A percentile compares a stretch with the other conserved stretches of the same genome.
phyloP scores from a whole-genome alignment of 1,284 basidiomycete species.

The Cutaneotrichosporon sp. region DNA sequence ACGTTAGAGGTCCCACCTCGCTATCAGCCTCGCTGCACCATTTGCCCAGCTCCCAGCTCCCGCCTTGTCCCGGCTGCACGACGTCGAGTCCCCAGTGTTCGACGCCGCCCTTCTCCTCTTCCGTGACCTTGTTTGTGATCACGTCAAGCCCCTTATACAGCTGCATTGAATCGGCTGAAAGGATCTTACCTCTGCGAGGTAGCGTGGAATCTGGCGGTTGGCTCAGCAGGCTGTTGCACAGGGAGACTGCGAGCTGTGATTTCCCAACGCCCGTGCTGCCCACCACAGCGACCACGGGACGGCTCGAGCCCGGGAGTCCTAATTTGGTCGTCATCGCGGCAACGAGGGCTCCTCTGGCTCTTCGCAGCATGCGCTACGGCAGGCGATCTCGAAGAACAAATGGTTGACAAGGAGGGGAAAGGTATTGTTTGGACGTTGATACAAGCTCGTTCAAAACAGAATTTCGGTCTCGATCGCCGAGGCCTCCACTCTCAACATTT shows the following conservation, averaged over 20 bases:
- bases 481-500: too few relatives aligned
- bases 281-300: conserved; percentile 63
- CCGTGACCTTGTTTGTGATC: conserved; percentile 90
- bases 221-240: conserved; percentile 57
- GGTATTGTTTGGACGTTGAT: too few relatives aligned
- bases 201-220: not conserved
- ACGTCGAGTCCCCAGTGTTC: conserved; percentile 86
- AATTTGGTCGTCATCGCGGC: not conserved
- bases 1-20: conserved; percentile 53
- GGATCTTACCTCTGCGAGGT: conserved; percentile 51
- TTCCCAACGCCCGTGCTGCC: conserved; percentile 98
- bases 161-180: conserved; percentile 98
- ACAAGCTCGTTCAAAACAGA: too few relatives aligned
- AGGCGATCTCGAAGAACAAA: too few relatives aligned
- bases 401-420: too few relatives aligned
- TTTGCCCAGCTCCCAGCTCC: conserved; percentile 61
- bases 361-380: not conserved
- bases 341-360: not conserved
- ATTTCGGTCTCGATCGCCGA: too few relatives aligned
- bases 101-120: conserved; percentile 69
- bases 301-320: not conserved
- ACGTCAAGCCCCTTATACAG: conserved; percentile 90
- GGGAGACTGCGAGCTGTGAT: conserved; percentile 82
- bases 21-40: conserved; percentile 73
- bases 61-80: conserved; percentile 77